A percentile compares a stretch with the other conserved stretches of the same genome.
phyloP scores from a whole-genome alignment of 2,329 filamentous ascomycete genomes.

The Ceratocystis alfenasii region DNA sequence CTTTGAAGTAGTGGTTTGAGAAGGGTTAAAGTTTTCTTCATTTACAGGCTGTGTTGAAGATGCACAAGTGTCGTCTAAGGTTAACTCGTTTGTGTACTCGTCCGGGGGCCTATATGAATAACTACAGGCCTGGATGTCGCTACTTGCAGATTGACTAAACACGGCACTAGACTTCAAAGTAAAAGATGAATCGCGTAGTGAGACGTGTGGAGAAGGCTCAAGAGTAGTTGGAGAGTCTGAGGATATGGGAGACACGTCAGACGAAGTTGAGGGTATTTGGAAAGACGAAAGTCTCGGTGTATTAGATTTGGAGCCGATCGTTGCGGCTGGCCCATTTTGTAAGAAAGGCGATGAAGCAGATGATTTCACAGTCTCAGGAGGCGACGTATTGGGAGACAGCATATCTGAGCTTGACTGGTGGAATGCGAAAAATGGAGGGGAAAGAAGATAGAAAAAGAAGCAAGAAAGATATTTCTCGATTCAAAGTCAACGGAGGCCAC shows the following conservation, averaged over 20 bases:
- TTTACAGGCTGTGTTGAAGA: not conserved
- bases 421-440: not conserved
- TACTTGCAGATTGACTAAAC: not conserved
- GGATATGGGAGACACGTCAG: not conserved
- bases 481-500: slow-evolving; percentile 11
- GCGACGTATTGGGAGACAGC: not conserved
- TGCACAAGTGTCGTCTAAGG: not conserved
- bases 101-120: not conserved
- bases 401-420: not conserved
- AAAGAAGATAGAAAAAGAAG: not conserved
- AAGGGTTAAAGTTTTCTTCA: not conserved
- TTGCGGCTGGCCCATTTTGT: not conserved
- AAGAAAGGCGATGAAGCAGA: slow-evolving; percentile 5
- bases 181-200: not conserved
- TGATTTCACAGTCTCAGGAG: slow-evolving; percentile 4
- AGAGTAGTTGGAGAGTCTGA: not conserved
- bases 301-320: not conserved
- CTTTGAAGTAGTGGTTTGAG: not conserved
- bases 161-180: slow-evolving; percentile 26
- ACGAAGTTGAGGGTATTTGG: not conserved
- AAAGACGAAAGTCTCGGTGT: not conserved
- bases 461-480: not conserved
- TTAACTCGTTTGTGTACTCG: not conserved
- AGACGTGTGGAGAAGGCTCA: not conserved
- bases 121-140: not conserved